A percentile compares a stretch with the other conserved stretches of the same genome.
phyloP scores from a whole-genome alignment of 805 yeast species.

The Kurtzmaniella cleridarum region DNA sequence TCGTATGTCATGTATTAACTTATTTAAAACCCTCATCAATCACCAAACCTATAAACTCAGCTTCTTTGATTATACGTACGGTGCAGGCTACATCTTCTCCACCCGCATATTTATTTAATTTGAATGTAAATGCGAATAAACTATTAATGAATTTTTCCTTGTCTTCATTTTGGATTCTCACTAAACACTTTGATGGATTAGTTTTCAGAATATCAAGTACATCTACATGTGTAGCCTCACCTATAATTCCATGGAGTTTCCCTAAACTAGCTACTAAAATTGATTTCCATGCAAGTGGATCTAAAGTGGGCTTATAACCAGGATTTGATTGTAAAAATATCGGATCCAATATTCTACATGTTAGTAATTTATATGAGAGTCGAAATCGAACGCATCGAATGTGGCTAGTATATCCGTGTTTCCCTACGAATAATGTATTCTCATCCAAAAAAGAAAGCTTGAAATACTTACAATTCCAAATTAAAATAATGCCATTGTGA shows the following conservation, averaged over 20 bases:
- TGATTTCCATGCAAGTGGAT: constrained; percentile 27
- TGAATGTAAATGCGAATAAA: constrained; percentile 25
- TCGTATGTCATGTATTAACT: too few relatives aligned
- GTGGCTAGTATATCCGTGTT: too few relatives aligned
- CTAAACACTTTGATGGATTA: constrained; percentile 12
- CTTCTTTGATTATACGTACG: constrained; percentile 11
- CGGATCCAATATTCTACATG: constrained; percentile 12
- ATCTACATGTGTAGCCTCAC: constrained; percentile 28
- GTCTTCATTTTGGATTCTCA: constrained; percentile 28
- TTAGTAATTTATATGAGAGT: constrained; percentile 6
- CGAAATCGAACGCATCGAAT: too few relatives aligned
- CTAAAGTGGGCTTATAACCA: constrained; percentile 17
- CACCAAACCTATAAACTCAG: constrained; percentile 17
- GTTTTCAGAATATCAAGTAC: constrained; percentile 13
- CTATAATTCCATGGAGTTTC: constrained; percentile 28
- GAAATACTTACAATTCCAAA: constrained; percentile 17
- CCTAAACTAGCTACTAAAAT: constrained; percentile 18
- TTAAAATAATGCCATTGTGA: constrained; percentile 20
- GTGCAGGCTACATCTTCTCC: constrained; percentile 13
- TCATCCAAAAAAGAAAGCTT: too few relatives aligned
- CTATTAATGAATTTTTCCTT: constrained; percentile 23
- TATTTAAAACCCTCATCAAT: constrained; percentile 6
- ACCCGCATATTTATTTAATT: constrained; percentile 19
- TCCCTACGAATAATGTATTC: too few relatives aligned
- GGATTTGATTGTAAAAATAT: constrained; percentile 6